Evolutionary conservation across 1,284 basidiomycete genomes (phyloP), one percentile per base, ranked within the genome.

Genomic region (Ustilago trichophora): DNA sequence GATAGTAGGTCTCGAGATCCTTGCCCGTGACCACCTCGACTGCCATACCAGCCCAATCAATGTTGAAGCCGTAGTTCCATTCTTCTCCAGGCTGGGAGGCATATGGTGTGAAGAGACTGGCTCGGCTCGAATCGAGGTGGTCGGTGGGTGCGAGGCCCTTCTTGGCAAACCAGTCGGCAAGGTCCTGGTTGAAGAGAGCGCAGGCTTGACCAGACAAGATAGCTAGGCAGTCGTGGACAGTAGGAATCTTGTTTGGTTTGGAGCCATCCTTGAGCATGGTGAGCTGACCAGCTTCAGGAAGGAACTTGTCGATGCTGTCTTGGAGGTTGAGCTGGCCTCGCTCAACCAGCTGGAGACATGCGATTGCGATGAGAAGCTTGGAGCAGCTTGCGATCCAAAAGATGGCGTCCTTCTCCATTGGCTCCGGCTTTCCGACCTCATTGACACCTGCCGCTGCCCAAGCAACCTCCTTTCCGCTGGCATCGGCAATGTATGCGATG

Each of bases 321-420:
- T 82, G 71, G 15, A 80, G 49, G 18, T 59, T 41, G 24, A 81
- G 42, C 34, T 73, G 47, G 12, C 77, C 78, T 8, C 54, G 57
- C 38, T 82, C 80, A 3, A 72, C 68, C 6, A 80, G 60, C 56
- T 80, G 80, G 41, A 82, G 65, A 18, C 45, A 50, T n/a, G 80
- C 66, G 13, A 81, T 73, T 16, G 71, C 60, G 13, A 78, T 80
- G 47, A 81, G 59, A 26, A 80, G 58, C 71, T 82, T 82, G 29
- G 80, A 81, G 56, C 62, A 72, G 32, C 69, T 73, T 26, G 60
- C 72, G 16, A 79, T 72, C 67, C 71, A 73, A 33, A 67, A 66
- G 36, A 66, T 49, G 22, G 49, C 35, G 66, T 83, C 45, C 19
- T 55, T 63, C 18, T 49, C 44, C 56, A 68, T 66, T 8, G 46